Conservation (phyloP, 2,329 filamentous ascomycete species). For the Ophiobolus disseminans region DNA sequence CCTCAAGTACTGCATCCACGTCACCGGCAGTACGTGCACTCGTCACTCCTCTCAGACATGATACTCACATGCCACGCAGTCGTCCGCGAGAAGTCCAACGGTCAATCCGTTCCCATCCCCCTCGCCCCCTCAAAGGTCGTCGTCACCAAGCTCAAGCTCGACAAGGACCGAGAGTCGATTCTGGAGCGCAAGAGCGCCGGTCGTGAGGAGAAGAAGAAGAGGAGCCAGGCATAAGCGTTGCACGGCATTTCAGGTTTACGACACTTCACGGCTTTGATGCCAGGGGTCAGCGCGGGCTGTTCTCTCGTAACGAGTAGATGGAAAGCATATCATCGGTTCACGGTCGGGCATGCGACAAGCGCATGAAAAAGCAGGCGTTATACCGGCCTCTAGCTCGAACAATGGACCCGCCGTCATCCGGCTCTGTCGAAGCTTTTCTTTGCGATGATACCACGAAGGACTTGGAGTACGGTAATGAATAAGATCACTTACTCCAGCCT, state of each 20-base stretch:
- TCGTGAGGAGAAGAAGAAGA: conserved; percentile 78
- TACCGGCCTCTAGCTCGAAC: conserved; percentile 47
- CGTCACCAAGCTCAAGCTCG: conserved; percentile 98
- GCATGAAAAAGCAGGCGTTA: conserved; percentile 49
- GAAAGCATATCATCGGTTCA: conserved; percentile 49
- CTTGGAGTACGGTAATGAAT: conserved; percentile 32
- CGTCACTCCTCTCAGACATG: conserved; percentile 1
- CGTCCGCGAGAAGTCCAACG: conserved; percentile 95
- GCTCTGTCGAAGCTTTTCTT: conserved; percentile 42
- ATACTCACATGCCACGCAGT: conserved; percentile 56
- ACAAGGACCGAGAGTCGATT: conserved; percentile 91
- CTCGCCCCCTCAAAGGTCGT: conserved; percentile 96
- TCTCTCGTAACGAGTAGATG: conserved; percentile 45
- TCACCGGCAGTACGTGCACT: conserved; percentile 71
- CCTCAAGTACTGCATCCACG: conserved; percentile 90
- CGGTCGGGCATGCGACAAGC: conserved; percentile 40
- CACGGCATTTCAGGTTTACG: conserved; percentile 43
- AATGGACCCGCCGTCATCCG: conserved; percentile 45
- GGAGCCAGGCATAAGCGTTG: conserved; percentile 60
- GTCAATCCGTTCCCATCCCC: conserved; percentile 92
- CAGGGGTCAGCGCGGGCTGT: conserved; percentile 43
- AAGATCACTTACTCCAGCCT: conserved; percentile 35
- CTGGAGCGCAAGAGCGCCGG: conserved; percentile 83
- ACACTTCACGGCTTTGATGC: conserved; percentile 48
- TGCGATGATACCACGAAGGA: conserved; percentile 40